Conservation (phyloP, 2,329 filamentous ascomycete genomes). For the Chrysosporium queenslandicum region DNA sequence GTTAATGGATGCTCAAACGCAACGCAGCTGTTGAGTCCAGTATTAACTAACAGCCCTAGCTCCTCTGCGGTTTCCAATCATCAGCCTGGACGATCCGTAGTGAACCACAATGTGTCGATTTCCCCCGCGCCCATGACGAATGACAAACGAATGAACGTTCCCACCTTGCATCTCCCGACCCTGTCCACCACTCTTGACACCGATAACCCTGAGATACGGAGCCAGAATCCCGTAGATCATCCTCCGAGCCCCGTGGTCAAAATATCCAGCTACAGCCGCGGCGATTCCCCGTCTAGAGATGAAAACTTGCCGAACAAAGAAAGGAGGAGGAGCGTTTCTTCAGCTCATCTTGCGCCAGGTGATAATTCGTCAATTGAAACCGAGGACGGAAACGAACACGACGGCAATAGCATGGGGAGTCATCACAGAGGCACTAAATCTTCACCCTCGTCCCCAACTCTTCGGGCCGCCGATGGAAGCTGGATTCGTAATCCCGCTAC, state of each 20-base stretch:
- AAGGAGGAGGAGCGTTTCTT: conserved; percentile 28
- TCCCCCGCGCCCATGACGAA: conserved; percentile 14
- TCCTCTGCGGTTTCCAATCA: conserved; percentile 20
- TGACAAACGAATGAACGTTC: conserved; percentile 9
- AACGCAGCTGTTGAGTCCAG: conserved; percentile 27
- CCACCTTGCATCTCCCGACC: conserved; percentile 18
- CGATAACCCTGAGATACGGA: conserved; percentile 21
- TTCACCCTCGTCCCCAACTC: conserved; percentile 17
- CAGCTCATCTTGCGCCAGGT: conserved; percentile 29
- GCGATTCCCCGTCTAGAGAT: conserved; percentile 35
- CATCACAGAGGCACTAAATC: conserved; percentile 16
- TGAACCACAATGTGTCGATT: neutral
- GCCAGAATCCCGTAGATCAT: conserved; percentile 20
- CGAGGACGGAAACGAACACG: conserved; percentile 18
- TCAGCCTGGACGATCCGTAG: conserved; percentile 11
- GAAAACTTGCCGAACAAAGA: conserved; percentile 18
- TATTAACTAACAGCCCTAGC: conserved; percentile 25
- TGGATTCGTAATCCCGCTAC: conserved; percentile 35
- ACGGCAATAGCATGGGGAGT: conserved; percentile 17
- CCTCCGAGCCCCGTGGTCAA: conserved; percentile 38
- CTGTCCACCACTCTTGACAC: conserved; percentile 21
- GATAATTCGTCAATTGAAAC: conserved; percentile 7
- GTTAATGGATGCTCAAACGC: neutral
- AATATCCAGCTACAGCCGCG: conserved; percentile 35
- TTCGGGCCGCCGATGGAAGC: conserved; percentile 38